Conservation (phyloP, 2,329 filamentous ascomycete genomes). For the Aciculosporium take region DNA sequence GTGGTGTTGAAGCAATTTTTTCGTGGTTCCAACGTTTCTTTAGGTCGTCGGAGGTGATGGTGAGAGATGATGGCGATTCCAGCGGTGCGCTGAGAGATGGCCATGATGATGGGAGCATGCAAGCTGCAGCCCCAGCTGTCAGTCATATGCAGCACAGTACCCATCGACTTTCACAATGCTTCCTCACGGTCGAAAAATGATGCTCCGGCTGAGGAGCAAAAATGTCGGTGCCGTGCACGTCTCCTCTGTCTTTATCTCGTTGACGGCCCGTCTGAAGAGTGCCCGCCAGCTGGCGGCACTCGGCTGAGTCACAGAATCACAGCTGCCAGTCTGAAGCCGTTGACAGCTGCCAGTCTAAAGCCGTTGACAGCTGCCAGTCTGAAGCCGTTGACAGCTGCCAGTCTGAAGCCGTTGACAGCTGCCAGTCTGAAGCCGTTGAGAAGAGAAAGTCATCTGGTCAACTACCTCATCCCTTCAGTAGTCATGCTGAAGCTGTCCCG, state of each 20-base stretch:
- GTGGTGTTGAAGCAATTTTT: neutral
- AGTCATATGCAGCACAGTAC: too few relatives aligned
- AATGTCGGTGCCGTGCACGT: neutral
- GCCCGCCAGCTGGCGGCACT: neutral
- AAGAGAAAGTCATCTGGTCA: too few relatives aligned
- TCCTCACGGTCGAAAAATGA: too few relatives aligned
- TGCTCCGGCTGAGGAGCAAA: neutral
- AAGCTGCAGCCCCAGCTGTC: conserved; percentile 9
- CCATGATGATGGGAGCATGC: conserved; percentile 8
- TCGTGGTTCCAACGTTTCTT: conserved; percentile 1
- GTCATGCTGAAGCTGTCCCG: too few relatives aligned
- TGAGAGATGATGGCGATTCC: conserved; percentile 39
- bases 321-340: too few relatives aligned
- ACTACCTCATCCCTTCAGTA: too few relatives aligned
- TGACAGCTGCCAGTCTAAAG: too few relatives aligned
- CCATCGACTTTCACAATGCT: too few relatives aligned
- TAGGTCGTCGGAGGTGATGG: conserved; percentile 40
- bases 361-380: too few relatives aligned
- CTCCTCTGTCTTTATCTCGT: neutral
- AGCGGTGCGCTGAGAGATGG: conserved; percentile 32
- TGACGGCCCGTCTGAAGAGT: neutral
- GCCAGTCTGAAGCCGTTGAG: too few relatives aligned
- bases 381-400: too few relatives aligned
- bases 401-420: too few relatives aligned
- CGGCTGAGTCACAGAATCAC: neutral